These are phyloP conservation scores for Hanseniaspora clermontiae DNA, from an alignment of 805 yeast genomes.

Conservation along the genomic window DNA sequence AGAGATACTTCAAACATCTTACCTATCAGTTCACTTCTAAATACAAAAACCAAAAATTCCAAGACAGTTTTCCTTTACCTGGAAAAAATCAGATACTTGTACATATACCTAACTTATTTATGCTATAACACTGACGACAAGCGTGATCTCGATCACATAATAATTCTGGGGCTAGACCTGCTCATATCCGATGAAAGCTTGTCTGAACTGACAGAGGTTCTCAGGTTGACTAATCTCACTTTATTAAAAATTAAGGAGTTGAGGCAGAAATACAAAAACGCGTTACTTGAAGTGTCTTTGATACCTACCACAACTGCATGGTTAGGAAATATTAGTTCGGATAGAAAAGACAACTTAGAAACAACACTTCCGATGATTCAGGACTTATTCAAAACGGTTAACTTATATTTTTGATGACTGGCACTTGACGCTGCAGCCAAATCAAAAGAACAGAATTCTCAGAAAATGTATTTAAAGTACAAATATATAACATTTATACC, in stretches of 20 bases:
- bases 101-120: slow-evolving; percentile 26
- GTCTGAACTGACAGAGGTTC: not conserved
- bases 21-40: not conserved
- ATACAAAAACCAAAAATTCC: slow-evolving; percentile 28
- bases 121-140: slow-evolving; percentile 19
- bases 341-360: not conserved
- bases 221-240: slow-evolving; percentile 6
- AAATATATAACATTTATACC: slow-evolving; percentile 19
- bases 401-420: not conserved
- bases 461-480: not conserved
- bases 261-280: slow-evolving; percentile 1
- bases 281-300: not conserved
- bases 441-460: too few species aligned
- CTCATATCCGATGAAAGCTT: slow-evolving; percentile 5
- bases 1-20: not conserved
- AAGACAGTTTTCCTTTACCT: slow-evolving; percentile 20
- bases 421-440: too few species aligned
- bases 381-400: not conserved
- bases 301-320: not conserved
- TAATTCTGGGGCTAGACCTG: slow-evolving; percentile 24
- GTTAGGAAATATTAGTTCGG: not conserved
- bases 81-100: slow-evolving; percentile 24
- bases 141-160: slow-evolving; percentile 17
- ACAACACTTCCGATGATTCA: not conserved
- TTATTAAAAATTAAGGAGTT: slow-evolving; percentile 4